Conservation (phyloP, 257 asterid genomes). For the Capsicum pubescens region DNA sequence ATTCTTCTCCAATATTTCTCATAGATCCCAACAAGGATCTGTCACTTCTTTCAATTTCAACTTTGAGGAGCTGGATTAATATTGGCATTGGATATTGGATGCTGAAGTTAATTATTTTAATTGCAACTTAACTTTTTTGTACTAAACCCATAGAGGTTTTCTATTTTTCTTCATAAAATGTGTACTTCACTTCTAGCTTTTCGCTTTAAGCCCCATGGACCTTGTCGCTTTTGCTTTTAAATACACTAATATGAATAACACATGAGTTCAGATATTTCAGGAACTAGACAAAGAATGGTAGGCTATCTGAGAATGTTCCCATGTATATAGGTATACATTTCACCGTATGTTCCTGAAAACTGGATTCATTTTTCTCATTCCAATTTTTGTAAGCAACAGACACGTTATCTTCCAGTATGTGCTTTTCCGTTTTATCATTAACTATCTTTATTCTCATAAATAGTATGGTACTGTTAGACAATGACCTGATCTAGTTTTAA, state of each 20-base stretch:
- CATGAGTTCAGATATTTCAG: slow-evolving; percentile 19
- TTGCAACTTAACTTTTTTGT: neutral
- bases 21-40: neutral
- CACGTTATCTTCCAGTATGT: neutral
- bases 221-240: neutral
- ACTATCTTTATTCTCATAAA: neutral
- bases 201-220: neutral
- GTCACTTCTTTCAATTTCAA: neutral
- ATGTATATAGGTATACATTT: neutral
- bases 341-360: neutral
- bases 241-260: neutral
- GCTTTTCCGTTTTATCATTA: neutral
- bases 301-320: neutral
- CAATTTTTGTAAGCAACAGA: neutral
- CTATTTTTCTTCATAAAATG: neutral
- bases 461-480: neutral
- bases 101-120: neutral
- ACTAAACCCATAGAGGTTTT: neutral
- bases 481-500: neutral
- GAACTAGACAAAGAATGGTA: neutral
- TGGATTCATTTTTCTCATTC: neutral
- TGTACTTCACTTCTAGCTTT: neutral
- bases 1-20: no score
- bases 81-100: slow-evolving; percentile 13
- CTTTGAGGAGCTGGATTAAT: slow-evolving; percentile 8